Evolutionary conservation across 2,329 filamentous ascomycete genomes (phyloP).

Genomic region (Fusarium graminum): DNA sequence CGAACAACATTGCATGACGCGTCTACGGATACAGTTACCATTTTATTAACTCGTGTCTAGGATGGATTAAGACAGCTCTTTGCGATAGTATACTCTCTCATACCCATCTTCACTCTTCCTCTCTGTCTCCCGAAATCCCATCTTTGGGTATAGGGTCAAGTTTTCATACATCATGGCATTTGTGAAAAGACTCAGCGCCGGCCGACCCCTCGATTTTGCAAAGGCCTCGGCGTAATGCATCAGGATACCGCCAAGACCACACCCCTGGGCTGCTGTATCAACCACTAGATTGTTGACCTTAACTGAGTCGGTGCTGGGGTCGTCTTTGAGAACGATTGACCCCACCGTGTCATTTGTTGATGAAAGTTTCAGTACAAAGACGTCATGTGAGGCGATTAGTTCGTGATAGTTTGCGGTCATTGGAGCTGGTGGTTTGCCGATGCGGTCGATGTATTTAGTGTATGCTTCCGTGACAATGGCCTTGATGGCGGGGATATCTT

Average conservation of each 20-base stretch:
- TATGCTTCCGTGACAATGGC: constrained; percentile 51
- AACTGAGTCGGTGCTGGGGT: constrained; percentile 35
- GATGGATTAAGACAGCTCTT: constrained; percentile 49
- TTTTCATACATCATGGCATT: constrained; percentile 56
- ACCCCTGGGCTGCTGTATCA: constrained; percentile 50
- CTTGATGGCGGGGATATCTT: constrained; percentile 50
- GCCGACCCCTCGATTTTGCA: constrained; percentile 41
- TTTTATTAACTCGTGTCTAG: not conserved
- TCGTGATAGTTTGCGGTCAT: constrained; percentile 53
- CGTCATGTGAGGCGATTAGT: constrained; percentile 47
- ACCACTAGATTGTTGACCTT: constrained; percentile 49
- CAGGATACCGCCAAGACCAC: constrained; percentile 51
- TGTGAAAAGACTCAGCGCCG: constrained; percentile 50
- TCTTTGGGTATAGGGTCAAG: constrained; percentile 45
- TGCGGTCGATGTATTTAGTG: constrained; percentile 53
- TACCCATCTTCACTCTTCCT: constrained; percentile 51
- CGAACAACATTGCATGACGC: no score
- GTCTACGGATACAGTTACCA: no score
- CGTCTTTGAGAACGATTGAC: constrained; percentile 47
- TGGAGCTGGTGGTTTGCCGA: constrained; percentile 54
- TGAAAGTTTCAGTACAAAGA: constrained; percentile 47
- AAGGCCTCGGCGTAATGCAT: constrained; percentile 51
- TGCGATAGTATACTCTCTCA: constrained; percentile 54
- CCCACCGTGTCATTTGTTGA: constrained; percentile 44
- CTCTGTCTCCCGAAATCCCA: constrained; percentile 53